Percentiles rank a stretch among this genome's conserved stretches.
phyloP scores from a whole-genome alignment of 2,329 filamentous ascomycete species.

The Sarocladium kiliense region DNA sequence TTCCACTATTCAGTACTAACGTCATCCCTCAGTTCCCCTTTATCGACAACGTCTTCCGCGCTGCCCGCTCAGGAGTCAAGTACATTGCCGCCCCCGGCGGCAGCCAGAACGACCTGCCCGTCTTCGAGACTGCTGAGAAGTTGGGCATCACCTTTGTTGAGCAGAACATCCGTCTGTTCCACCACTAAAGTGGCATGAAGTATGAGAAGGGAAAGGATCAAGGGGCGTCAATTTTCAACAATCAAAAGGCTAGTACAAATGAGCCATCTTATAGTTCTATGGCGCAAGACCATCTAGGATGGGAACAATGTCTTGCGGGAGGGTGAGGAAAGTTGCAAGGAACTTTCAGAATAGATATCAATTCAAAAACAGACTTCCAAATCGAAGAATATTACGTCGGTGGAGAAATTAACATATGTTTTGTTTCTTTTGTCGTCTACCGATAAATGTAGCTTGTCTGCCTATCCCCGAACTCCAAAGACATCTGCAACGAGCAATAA shows the following conservation, averaged over 20 bases:
- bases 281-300: background rate
- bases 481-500: no score
- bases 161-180: slow-evolving; percentile 90
- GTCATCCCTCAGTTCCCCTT: slow-evolving; percentile 72
- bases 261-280: background rate
- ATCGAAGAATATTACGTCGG: no score
- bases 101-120: slow-evolving; percentile 77
- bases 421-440: background rate
- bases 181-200: slow-evolving; percentile 58
- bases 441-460: background rate
- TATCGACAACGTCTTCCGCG: slow-evolving; percentile 94
- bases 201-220: slow-evolving; percentile 19
- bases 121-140: slow-evolving; percentile 87
- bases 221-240: background rate
- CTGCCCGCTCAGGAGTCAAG: slow-evolving; percentile 82
- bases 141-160: slow-evolving; percentile 91
- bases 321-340: no score
- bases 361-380: no score
- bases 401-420: background rate
- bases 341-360: no score
- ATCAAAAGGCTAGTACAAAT: background rate
- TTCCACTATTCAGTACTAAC: slow-evolving; percentile 17
- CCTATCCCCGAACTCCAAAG: no score
- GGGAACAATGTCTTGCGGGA: background rate
- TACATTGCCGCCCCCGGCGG: slow-evolving; percentile 93